Evolutionary conservation across 2,329 filamentous ascomycete species (phyloP).

Genomic region (Colletotrichum tofieldiae): DNA sequence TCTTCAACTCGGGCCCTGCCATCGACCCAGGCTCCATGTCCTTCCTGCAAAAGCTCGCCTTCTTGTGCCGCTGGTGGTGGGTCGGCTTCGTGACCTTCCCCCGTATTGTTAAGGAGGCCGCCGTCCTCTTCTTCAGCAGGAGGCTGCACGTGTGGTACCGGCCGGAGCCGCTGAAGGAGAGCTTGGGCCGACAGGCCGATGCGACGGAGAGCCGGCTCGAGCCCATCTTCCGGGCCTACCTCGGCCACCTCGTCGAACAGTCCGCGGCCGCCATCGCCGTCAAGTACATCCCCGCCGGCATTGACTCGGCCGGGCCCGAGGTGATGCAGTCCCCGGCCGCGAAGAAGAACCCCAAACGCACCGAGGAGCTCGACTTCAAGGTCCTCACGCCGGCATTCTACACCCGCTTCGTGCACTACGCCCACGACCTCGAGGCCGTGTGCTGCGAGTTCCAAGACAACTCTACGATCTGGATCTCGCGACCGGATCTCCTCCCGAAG

Average conservation of each 20-base stretch:
- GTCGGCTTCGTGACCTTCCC: conserved; percentile 77
- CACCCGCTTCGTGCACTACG: conserved; percentile 75
- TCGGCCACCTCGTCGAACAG: conserved; percentile 65
- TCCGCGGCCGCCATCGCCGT: conserved; percentile 63
- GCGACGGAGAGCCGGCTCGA: conserved; percentile 65
- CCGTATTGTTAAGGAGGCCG: conserved; percentile 75
- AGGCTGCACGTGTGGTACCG: conserved; percentile 76
- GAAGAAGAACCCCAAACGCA: conserved; percentile 32
- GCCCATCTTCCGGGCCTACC: conserved; percentile 62
- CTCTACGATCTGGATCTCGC: conserved; percentile 71
- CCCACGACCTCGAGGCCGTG: conserved; percentile 73
- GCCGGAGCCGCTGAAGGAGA: conserved; percentile 73
- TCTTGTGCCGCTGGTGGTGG: conserved; percentile 76
- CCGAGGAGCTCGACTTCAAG: conserved; percentile 66
- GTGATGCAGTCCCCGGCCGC: conserved; percentile 55
- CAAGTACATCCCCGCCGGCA: conserved; percentile 68
- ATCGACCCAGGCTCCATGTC: conserved; percentile 66
- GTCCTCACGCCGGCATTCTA: conserved; percentile 79
- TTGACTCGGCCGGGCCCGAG: conserved; percentile 50
- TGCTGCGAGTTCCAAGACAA: conserved; percentile 73
- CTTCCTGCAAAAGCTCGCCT: conserved; percentile 58
- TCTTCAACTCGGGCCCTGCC: conserved; percentile 68
- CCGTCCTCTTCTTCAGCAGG: conserved; percentile 68
- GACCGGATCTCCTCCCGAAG: conserved; percentile 65
- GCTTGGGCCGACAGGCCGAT: conserved; percentile 68